These are phyloP conservation scores for Grammothele lineata DNA, from an alignment of 768 basidiomycete species.

Conservation along the genomic window DNA sequence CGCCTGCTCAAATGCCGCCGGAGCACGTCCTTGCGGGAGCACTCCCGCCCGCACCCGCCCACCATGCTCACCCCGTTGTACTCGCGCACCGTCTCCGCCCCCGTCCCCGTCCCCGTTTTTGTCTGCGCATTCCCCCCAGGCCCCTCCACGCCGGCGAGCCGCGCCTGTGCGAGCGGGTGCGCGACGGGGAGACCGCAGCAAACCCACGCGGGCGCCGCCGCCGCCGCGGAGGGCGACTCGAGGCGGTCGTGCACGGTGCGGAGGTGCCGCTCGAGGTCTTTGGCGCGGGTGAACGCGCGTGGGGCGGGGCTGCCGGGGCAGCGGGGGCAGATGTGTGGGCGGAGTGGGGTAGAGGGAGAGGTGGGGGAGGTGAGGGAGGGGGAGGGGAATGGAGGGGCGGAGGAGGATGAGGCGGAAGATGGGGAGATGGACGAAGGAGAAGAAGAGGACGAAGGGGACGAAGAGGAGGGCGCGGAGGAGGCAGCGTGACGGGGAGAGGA, in stretches of 20 bases:
- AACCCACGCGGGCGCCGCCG: background rate
- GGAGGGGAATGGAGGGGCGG: too few species aligned
- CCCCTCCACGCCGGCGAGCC: background rate
- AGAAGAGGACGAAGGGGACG: too few species aligned
- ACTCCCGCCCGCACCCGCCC: constrained; percentile 15
- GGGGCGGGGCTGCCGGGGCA: background rate
- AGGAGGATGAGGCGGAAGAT: too few species aligned
- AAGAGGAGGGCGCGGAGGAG: too few species aligned
- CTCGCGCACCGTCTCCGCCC: background rate
- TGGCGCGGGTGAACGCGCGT: background rate
- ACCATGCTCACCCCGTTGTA: constrained; percentile 14
- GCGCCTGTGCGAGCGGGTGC: background rate
- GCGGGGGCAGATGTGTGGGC: background rate
- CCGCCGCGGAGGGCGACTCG: too few species aligned
- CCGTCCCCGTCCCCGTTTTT: too few species aligned
- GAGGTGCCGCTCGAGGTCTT: background rate
- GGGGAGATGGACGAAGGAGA: too few species aligned
- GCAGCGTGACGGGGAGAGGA: too few species aligned
- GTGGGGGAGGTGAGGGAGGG: too few species aligned
- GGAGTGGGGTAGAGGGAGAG: background rate
- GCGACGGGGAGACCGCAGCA: constrained; percentile 3
- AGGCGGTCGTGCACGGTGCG: background rate
- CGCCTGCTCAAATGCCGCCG: constrained; percentile 12
- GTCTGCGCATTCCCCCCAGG: too few species aligned
- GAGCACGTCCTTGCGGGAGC: constrained; percentile 17